Percentiles rank a stretch among this genome's conserved stretches.
Evolutionary conservation across 1,139 yeast species (phyloP).

Genomic region (Hyphopichia fennica): DNA sequence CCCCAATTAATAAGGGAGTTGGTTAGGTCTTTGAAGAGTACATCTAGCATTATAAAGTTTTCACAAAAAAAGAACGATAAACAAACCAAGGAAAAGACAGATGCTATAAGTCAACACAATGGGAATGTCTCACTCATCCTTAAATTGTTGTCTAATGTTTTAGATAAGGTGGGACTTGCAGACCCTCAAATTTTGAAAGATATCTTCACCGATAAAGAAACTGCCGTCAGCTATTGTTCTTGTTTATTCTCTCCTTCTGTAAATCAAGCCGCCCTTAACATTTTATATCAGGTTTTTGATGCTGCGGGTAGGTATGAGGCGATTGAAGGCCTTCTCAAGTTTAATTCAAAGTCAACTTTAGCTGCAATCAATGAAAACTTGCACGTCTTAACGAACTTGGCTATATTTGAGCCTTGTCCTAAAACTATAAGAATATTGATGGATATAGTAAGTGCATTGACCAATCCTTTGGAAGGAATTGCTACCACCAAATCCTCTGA

Average conservation of each 20-base stretch:
- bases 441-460: constrained; percentile 66
- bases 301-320: constrained; percentile 71
- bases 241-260: constrained; percentile 62
- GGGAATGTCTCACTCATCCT: constrained; percentile 25
- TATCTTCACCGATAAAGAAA: constrained; percentile 19
- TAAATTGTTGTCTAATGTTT: constrained; percentile 21
- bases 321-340: constrained; percentile 51
- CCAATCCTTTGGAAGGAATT: constrained; percentile 65
- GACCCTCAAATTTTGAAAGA: constrained; percentile 45
- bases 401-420: constrained; percentile 72
- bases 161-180: constrained; percentile 38
- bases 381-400: constrained; percentile 43
- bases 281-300: constrained; percentile 76
- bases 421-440: constrained; percentile 70
- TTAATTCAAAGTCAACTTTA: constrained; percentile 45
- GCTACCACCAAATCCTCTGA: constrained; percentile 15
- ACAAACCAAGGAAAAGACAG: constrained; percentile 19
- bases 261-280: constrained; percentile 69
- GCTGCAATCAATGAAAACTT: constrained; percentile 50
- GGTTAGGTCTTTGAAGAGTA: constrained; percentile 42
- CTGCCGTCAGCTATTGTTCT: constrained; percentile 65
- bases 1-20: constrained; percentile 38
- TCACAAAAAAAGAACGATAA: constrained; percentile 24
- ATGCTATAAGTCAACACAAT: constrained; percentile 33
- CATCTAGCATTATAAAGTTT: constrained; percentile 42